Conservation (phyloP, 257 asterid genomes). For the Marsdenia floribunda region DNA sequence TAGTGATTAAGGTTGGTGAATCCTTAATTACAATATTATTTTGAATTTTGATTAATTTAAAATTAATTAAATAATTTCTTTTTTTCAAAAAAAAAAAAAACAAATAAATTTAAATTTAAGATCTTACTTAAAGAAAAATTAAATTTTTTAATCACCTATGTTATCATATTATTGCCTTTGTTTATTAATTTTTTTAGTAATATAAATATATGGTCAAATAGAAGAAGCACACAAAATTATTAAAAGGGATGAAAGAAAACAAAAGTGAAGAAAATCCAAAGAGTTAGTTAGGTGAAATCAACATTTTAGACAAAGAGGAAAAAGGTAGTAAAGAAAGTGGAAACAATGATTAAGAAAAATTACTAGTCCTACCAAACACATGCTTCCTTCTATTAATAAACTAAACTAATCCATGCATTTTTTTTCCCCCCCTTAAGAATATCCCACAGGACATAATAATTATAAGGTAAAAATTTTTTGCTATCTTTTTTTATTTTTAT, state of each 20-base stretch:
- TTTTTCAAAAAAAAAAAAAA: too few relatives aligned
- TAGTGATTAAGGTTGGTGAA: too few relatives aligned
- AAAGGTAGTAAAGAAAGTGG: not conserved
- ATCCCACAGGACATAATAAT: not conserved
- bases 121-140: too few relatives aligned
- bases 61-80: too few relatives aligned
- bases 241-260: not conserved
- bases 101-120: too few relatives aligned
- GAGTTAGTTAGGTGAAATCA: not conserved
- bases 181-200: not conserved
- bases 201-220: slow-evolving; percentile 5
- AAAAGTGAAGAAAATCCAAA: not conserved
- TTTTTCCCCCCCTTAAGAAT: too few relatives aligned
- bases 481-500: too few relatives aligned
- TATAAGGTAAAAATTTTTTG: too few relatives aligned
- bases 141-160: too few relatives aligned
- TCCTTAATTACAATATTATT: not conserved
- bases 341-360: not conserved
- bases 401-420: not conserved
- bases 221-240: not conserved
- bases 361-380: slow-evolving; percentile 13
- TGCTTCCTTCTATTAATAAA: slow-evolving; percentile 3
- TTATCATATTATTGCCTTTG: too few relatives aligned
- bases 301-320: not conserved
- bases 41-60: too few relatives aligned